phyloP scores from a whole-genome alignment of 805 yeast genomes.

The Blastobotrys muscicola region DNA sequence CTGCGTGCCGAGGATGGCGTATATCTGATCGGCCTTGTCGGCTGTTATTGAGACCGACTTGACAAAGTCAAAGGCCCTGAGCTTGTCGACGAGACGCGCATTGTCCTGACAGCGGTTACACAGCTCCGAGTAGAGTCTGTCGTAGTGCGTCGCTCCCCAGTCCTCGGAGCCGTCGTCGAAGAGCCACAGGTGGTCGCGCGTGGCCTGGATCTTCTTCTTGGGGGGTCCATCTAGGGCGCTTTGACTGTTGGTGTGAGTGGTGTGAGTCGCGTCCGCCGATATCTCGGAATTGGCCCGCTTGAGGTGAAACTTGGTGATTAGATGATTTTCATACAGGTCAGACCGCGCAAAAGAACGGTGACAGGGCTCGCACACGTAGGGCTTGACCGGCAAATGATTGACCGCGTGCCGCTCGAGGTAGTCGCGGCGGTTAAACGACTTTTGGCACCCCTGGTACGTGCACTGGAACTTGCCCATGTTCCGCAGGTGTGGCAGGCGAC shows the following conservation, averaged over 20 bases:
- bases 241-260: not conserved
- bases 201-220: no score
- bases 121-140: constrained; percentile 15
- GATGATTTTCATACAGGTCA: constrained; percentile 29
- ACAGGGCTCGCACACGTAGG: constrained; percentile 26
- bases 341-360: constrained; percentile 27
- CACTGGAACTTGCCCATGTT: constrained; percentile 25
- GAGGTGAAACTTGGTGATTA: constrained; percentile 26
- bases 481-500: no score
- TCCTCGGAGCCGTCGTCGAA: constrained; percentile 1
- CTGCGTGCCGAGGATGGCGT: constrained; percentile 1
- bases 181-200: not conserved
- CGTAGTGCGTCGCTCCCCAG: constrained; percentile 18
- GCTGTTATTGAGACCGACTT: not conserved
- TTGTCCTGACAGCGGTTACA: constrained; percentile 10
- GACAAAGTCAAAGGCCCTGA: no score
- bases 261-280: not conserved
- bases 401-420: constrained; percentile 30
- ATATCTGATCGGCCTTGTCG: constrained; percentile 1
- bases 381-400: constrained; percentile 29
- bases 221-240: not conserved
- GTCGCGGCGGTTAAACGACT: constrained; percentile 28
- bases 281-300: constrained; percentile 16
- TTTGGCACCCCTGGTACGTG: constrained; percentile 26
- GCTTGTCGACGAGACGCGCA: not conserved